Conservation (phyloP, 257 asterid genomes). For the Anisodus tanguticus region DNA sequence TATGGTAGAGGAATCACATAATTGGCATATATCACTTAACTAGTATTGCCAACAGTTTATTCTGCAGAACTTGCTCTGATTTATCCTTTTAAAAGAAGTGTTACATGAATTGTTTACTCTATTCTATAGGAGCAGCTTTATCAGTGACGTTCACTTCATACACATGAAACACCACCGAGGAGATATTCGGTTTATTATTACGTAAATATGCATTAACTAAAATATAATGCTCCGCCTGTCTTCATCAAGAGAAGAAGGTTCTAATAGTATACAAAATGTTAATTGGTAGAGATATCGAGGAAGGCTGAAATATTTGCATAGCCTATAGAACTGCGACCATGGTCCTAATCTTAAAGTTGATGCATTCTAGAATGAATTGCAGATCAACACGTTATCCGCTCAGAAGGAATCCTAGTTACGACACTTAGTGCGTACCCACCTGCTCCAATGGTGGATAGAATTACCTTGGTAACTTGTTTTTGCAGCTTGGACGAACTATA, state of each 20-base stretch:
- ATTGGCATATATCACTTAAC: background rate
- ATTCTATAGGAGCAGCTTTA: background rate
- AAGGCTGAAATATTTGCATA: background rate
- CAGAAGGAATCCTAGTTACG: background rate
- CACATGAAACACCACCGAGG: conserved; percentile 7
- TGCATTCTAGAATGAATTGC: background rate
- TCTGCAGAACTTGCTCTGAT: background rate
- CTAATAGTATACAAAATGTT: background rate
- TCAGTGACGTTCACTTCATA: conserved; percentile 8
- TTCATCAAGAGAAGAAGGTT: background rate
- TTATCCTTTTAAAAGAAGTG: background rate
- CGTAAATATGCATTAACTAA: background rate
- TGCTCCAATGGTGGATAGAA: conserved; percentile 11
- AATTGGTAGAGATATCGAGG: background rate
- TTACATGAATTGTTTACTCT: background rate
- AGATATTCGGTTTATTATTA: background rate
- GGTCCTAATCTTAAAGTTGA: background rate
- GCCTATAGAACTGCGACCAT: background rate
- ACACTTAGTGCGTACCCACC: background rate
- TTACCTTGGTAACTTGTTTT: background rate
- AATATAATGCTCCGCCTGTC: background rate
- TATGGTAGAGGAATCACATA: background rate
- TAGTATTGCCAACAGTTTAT: background rate
- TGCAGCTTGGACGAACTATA: background rate
- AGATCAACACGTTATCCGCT: background rate